A percentile compares a stretch with the other conserved stretches of the same genome.
phyloP scores from a whole-genome alignment of 495 filamentous ascomycete genomes.

The Penicillium daleae region DNA sequence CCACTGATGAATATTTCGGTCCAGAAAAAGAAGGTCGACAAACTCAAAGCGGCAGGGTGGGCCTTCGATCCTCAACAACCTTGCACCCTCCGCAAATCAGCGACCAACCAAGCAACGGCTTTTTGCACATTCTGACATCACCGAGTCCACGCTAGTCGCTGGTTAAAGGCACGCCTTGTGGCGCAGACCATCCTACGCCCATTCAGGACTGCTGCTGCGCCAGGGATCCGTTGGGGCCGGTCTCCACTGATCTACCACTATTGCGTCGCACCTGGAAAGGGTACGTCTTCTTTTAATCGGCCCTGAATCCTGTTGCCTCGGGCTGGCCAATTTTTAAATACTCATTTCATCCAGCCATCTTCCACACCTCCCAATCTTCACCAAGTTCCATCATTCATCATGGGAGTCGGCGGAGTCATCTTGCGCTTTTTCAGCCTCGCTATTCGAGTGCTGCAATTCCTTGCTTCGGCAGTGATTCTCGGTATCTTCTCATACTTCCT shows the following conservation, averaged over 20 bases:
- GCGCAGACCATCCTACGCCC: conserved; percentile 16
- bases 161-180: conserved; percentile 12
- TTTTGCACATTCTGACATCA: conserved; percentile 13
- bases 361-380: not conserved
- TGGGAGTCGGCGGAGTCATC: conserved; percentile 57
- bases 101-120: not conserved
- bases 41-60: not conserved
- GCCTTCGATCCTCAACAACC: not conserved
- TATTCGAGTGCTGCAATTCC: conserved; percentile 71
- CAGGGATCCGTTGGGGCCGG: conserved; percentile 15
- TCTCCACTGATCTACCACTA: conserved; percentile 35
- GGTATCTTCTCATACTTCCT: conserved; percentile 73
- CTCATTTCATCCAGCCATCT: not conserved
- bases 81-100: not conserved
- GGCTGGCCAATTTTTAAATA: conserved; percentile 8
- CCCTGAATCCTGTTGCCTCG: conserved; percentile 35
- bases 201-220: conserved; percentile 11
- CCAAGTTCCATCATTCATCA: conserved; percentile 23
- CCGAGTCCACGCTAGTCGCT: not conserved
- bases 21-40: not conserved
- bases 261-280: conserved; percentile 19
- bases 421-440: conserved; percentile 66
- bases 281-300: conserved; percentile 23
- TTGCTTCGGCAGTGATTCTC: conserved; percentile 70
- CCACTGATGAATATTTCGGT: not conserved